phyloP scores from a whole-genome alignment of 306 rosid species.

The Fagus crenata region DNA sequence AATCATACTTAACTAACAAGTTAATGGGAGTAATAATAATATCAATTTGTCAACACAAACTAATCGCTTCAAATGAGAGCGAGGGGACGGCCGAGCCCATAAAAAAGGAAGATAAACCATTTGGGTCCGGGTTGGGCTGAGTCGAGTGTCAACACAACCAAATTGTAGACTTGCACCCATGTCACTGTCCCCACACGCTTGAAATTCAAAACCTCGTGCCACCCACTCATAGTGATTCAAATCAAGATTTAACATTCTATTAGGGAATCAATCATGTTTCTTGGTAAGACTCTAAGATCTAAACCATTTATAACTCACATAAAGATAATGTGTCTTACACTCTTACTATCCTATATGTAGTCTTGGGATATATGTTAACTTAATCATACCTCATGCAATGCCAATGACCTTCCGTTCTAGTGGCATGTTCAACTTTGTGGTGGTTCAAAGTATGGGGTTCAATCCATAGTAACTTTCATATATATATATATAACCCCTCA shows the following conservation, averaged over 20 bases:
- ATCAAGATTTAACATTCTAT: background rate
- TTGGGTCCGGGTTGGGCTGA: background rate
- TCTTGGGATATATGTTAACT: too few relatives aligned
- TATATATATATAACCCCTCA: too few relatives aligned
- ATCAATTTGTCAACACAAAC: background rate
- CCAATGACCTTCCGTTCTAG: too few relatives aligned
- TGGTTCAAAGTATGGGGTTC: too few relatives aligned
- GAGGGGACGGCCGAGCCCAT: background rate
- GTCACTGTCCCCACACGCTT: constrained; percentile 32
- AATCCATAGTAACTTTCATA: too few relatives aligned
- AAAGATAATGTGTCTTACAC: too few relatives aligned
- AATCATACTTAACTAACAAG: background rate
- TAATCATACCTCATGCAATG: too few relatives aligned
- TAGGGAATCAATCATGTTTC: too few relatives aligned
- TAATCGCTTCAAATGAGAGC: background rate
- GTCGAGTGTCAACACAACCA: background rate
- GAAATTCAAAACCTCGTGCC: constrained; percentile 29
- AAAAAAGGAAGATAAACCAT: background rate
- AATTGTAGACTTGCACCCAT: constrained; percentile 5
- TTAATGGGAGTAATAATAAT: background rate
- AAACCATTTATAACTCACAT: background rate
- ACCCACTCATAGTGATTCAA: constrained; percentile 15
- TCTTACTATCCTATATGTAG: too few relatives aligned
- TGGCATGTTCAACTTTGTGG: too few relatives aligned
- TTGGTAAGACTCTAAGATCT: background rate